Percentiles rank a stretch among this genome's conserved stretches.
phyloP scores from a whole-genome alignment of 2,329 filamentous ascomycete genomes.

The Claviceps maximensis region DNA sequence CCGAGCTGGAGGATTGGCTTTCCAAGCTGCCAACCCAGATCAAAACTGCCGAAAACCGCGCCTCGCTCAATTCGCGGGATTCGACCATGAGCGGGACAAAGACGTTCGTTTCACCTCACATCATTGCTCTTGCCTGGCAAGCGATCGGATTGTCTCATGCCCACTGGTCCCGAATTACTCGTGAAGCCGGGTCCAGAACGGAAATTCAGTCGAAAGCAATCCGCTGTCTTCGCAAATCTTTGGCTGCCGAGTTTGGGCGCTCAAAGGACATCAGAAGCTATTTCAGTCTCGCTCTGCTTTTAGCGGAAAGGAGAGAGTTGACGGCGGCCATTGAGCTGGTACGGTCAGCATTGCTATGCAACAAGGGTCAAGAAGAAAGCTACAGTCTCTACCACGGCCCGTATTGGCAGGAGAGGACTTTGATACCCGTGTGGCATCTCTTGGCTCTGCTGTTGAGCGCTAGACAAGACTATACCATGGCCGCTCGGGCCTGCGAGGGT shows the following conservation, averaged over 20 bases:
- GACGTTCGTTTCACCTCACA: conserved; percentile 39
- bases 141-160: conserved; percentile 77
- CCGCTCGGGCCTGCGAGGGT: conserved; percentile 72
- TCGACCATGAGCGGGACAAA: conserved; percentile 21
- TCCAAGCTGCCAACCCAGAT: conserved; percentile 40
- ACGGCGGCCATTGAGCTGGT: conserved; percentile 68
- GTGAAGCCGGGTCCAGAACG: conserved; percentile 55
- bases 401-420: conserved; percentile 48
- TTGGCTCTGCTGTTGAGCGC: conserved; percentile 76
- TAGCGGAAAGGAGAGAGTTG: conserved; percentile 77
- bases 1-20: conserved; percentile 63
- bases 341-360: conserved; percentile 58
- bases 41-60: conserved; percentile 14
- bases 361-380: conserved; percentile 32
- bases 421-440: conserved; percentile 83
- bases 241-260: conserved; percentile 53
- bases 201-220: conserved; percentile 69
- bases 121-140: conserved; percentile 62
- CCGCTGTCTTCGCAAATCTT: conserved; percentile 57
- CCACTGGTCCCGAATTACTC: conserved; percentile 75
- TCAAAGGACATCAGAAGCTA: conserved; percentile 60
- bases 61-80: conserved; percentile 17
- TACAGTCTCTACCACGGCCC: conserved; percentile 32
- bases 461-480: conserved; percentile 70
- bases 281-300: conserved; percentile 70